phyloP scores from a whole-genome alignment of 2,329 filamentous ascomycete species.

The Aspergillus ibericus region DNA sequence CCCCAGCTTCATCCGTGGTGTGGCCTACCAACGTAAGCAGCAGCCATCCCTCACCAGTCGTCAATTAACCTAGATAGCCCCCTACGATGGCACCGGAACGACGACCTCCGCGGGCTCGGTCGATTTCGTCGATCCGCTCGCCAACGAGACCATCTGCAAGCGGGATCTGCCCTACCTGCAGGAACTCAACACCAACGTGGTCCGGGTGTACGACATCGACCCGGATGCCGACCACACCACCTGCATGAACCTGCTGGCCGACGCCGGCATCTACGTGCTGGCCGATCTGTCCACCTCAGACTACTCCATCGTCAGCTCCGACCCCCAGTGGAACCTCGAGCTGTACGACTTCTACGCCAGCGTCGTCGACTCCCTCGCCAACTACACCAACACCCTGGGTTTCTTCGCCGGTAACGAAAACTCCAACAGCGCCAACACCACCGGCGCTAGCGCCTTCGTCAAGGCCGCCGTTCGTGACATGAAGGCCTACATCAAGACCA shows the following conservation, averaged over 20 bases:
- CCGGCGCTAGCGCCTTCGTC: constrained; percentile 83
- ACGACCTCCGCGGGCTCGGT: constrained; percentile 42
- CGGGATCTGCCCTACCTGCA: constrained; percentile 80
- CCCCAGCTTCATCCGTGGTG: constrained; percentile 74
- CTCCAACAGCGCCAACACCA: constrained; percentile 83
- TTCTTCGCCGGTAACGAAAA: constrained; percentile 99
- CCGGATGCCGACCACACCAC: constrained; percentile 70
- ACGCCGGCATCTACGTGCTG: constrained; percentile 89
- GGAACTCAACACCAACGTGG: constrained; percentile 80
- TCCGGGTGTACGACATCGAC: constrained; percentile 91
- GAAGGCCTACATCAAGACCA: constrained; percentile 83
- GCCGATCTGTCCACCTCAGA: constrained; percentile 81
- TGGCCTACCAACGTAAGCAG: constrained; percentile 76
- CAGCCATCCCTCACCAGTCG: not conserved
- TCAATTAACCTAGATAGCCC: constrained; percentile 50
- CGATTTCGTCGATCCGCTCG: constrained; percentile 77
- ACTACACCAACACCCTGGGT: constrained; percentile 86
- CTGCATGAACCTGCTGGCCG: constrained; percentile 79
- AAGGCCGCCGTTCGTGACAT: constrained; percentile 94
- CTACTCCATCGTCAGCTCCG: constrained; percentile 78
- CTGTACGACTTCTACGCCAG: constrained; percentile 76
- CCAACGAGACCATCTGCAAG: constrained; percentile 67
- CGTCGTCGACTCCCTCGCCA: constrained; percentile 74
- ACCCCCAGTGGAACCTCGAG: constrained; percentile 72
- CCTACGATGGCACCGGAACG: constrained; percentile 58